Conservation (phyloP, 2,329 filamentous ascomycete genomes). For the Sclerotiophoma versabilis region DNA sequence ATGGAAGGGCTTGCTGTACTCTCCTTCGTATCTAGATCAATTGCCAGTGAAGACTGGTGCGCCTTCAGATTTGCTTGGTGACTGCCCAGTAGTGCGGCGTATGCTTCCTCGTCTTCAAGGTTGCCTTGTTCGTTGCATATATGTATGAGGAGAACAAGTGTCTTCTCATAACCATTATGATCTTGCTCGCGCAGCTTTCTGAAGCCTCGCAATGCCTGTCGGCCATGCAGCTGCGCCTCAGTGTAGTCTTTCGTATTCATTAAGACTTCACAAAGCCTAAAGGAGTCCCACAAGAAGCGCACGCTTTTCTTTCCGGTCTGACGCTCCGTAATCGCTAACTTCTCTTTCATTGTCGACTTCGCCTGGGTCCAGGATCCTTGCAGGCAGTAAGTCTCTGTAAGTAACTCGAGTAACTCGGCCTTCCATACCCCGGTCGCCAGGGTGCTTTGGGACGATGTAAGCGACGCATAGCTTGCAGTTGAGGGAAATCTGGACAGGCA, state of each 20-base stretch:
- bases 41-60: neutral
- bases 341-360: conserved; percentile 26
- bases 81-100: conserved; percentile 22
- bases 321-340: conserved; percentile 26
- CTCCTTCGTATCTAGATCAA: neutral
- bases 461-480: conserved; percentile 16
- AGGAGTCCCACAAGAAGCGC: conserved; percentile 23
- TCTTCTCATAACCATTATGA: conserved; percentile 21
- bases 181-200: conserved; percentile 24
- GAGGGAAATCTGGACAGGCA: conserved; percentile 22
- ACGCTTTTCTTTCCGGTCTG: conserved; percentile 26
- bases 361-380: conserved; percentile 23
- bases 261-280: conserved; percentile 24
- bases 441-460: conserved; percentile 13
- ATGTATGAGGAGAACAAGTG: conserved; percentile 21
- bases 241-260: conserved; percentile 26
- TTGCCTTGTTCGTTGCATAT: conserved; percentile 25
- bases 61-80: neutral
- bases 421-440: conserved; percentile 19
- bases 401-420: conserved; percentile 18
- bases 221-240: conserved; percentile 29
- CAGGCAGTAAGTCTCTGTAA: conserved; percentile 21
- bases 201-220: conserved; percentile 27
- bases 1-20: neutral
- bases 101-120: conserved; percentile 31